These are phyloP conservation scores for Scutellaria barbata DNA, from an alignment of 257 asterid genomes.

Conservation along the genomic window DNA sequence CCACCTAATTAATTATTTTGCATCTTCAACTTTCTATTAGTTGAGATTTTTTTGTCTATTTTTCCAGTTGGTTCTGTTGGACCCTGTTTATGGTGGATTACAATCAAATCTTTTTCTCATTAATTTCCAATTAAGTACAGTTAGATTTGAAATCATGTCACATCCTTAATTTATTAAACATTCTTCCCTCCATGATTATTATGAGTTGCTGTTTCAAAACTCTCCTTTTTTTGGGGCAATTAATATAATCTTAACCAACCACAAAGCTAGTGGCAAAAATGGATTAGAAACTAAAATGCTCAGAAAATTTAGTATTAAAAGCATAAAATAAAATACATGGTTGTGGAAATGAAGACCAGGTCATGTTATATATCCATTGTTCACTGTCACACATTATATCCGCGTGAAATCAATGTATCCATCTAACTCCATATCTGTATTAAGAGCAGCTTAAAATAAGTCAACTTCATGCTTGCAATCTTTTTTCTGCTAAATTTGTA, in stretches of 20 bases:
- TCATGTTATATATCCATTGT: neutral
- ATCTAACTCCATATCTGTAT: constrained; percentile 43
- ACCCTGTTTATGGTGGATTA: neutral
- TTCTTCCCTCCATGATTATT: neutral
- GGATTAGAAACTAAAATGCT: neutral
- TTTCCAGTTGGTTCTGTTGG: neutral
- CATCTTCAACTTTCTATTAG: neutral
- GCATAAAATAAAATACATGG: constrained; percentile 9
- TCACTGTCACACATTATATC: constrained; percentile 37
- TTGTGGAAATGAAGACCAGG: constrained; percentile 24
- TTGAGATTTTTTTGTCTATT: neutral
- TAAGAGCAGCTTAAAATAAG: constrained; percentile 3
- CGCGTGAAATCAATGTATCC: constrained; percentile 61
- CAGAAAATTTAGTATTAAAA: neutral
- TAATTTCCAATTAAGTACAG: neutral
- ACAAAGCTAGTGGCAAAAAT: neutral
- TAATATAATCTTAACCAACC: too few species aligned
- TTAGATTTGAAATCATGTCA: neutral
- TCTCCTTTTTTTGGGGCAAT: too few species aligned
- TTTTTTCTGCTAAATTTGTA: neutral
- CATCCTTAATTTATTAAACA: constrained; percentile 17
- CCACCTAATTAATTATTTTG: constrained; percentile 26
- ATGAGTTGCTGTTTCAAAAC: neutral
- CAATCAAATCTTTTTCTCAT: neutral
- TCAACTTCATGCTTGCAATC: constrained; percentile 22